Percentiles rank a stretch among this genome's conserved stretches.
These are phyloP conservation scores for Fusarium tanahbumbuense DNA, from an alignment of 2,329 filamentous ascomycete species.

Conservation along the genomic window DNA sequence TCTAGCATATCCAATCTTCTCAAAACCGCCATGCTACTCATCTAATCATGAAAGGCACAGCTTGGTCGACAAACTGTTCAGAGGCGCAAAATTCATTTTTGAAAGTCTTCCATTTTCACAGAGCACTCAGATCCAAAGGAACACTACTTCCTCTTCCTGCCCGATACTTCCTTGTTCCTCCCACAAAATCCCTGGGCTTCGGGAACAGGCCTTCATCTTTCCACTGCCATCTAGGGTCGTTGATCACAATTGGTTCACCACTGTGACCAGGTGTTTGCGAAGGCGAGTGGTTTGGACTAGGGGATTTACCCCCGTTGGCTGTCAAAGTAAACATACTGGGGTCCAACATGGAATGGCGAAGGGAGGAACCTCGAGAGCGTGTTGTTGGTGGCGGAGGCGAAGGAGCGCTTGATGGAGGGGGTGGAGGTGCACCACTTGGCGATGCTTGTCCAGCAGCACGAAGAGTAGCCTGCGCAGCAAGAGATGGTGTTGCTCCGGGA, in stretches of 20 bases:
- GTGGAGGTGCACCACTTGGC: conserved; percentile 53
- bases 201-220: conserved; percentile 84
- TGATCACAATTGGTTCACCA: conserved; percentile 66
- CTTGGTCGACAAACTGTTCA: conserved; percentile 1
- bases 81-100: conserved; percentile 16
- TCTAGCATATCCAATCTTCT: conserved; percentile 28
- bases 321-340: conserved; percentile 80
- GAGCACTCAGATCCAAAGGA: conserved; percentile 80
- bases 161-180: conserved; percentile 81
- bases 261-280: conserved; percentile 46
- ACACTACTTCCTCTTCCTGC: conserved; percentile 95
- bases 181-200: conserved; percentile 83
- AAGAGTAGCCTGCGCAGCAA: conserved; percentile 59
- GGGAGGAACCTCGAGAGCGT: conserved; percentile 58
- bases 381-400: conserved; percentile 54
- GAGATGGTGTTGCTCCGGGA: conserved; percentile 47
- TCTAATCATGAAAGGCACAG: conserved; percentile 21
- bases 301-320: conserved; percentile 68
- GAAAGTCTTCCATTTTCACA: conserved; percentile 49
- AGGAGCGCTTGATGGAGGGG: conserved; percentile 51
- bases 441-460: conserved; percentile 58
- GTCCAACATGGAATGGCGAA: conserved; percentile 75
- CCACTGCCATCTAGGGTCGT: conserved; percentile 88
- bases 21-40: conserved; percentile 36
- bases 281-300: conserved; percentile 56